These are phyloP conservation scores for Heritiera littoralis DNA, from an alignment of 345 rosid species.

Conservation along the genomic window DNA sequence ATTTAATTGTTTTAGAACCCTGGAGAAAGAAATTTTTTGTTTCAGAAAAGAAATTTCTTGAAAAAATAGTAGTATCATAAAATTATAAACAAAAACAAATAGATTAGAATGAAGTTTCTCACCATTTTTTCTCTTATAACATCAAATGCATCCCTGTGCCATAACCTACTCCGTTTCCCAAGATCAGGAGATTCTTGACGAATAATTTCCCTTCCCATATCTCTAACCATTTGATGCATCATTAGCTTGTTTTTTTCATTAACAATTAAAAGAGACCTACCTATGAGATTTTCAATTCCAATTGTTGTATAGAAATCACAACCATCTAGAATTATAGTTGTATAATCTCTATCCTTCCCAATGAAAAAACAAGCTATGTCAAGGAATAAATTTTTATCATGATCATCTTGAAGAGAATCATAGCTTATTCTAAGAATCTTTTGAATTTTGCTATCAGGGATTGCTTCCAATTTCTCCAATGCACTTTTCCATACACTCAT, in stretches of 20 bases:
- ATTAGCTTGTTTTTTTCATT: constrained; percentile 12
- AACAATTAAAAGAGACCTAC: constrained; percentile 4
- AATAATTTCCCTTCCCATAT: constrained; percentile 37
- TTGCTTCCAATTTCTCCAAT: background rate
- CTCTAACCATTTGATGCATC: constrained; percentile 28
- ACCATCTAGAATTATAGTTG: constrained; percentile 22
- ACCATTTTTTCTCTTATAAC: constrained; percentile 30
- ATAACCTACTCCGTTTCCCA: constrained; percentile 31
- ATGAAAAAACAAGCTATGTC: constrained; percentile 34
- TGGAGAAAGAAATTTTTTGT: background rate
- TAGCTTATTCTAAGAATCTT: constrained; percentile 8
- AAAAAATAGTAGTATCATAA: too few species aligned
- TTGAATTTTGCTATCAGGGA: background rate
- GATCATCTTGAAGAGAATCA: background rate
- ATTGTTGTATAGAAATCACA: constrained; percentile 3
- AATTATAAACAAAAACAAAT: background rate
- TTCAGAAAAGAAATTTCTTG: background rate
- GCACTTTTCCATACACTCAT: constrained; percentile 12
- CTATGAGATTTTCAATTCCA: constrained; percentile 22
- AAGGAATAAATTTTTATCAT: constrained; percentile 25
- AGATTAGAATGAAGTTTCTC: background rate
- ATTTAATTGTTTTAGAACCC: background rate
- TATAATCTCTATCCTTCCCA: constrained; percentile 25
- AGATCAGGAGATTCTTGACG: constrained; percentile 27
- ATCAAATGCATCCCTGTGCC: constrained; percentile 20